Evolutionary conservation across 2,329 filamentous ascomycete genomes (phyloP), one percentile per base, ranked within the genome.

Genomic region (Paracorniculantispora psalliotae): DNA sequence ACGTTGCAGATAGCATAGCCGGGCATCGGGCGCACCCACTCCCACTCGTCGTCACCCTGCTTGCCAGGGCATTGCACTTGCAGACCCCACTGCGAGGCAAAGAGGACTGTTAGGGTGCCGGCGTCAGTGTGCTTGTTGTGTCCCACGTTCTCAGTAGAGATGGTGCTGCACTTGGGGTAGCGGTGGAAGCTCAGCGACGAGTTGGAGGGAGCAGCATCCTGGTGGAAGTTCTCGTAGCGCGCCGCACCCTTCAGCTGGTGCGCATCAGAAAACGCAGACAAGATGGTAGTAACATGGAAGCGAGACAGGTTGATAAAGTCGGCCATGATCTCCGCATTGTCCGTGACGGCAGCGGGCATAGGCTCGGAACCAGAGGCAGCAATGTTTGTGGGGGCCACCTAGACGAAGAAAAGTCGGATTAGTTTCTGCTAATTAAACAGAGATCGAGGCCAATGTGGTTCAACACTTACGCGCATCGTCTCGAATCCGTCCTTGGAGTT

Each of bases 61-160:
- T 48, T 57, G 28, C 60, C 61, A 2, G 60, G 60, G 13, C 21
- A 33, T 2, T 30, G 33, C 2, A 59, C 35, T 55, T 75, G 71
- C 1, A 73, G 63, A 12, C 71, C 71, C 64, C 66, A 69, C 49
- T 68, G 65, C 8, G 65, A 30, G 19, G 63, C 61, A 54, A 70
- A 67, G 12, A 71, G 63, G 15, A 71, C 49, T 13, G 69, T 67
- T n/a, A 71, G 51, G 10, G 62, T 65, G 35, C 69, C 67, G 12
- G 66, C 53, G 55, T 71, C 69, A 0, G 68, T 71, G 59, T 71
- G 69, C 51, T 60, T 67, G 35, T 66, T 66, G 57, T 69, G 68
- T 6, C 67, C 64, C 17, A 17, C 49, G 30, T 37, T 51, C 7
- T 13, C n/a, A 1, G 30, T 25, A 88, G 74, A 91, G 94, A 26